Evolutionary conservation across 2,329 filamentous ascomycete genomes (phyloP).

Genomic region (Clarireedia homoeocarpa): DNA sequence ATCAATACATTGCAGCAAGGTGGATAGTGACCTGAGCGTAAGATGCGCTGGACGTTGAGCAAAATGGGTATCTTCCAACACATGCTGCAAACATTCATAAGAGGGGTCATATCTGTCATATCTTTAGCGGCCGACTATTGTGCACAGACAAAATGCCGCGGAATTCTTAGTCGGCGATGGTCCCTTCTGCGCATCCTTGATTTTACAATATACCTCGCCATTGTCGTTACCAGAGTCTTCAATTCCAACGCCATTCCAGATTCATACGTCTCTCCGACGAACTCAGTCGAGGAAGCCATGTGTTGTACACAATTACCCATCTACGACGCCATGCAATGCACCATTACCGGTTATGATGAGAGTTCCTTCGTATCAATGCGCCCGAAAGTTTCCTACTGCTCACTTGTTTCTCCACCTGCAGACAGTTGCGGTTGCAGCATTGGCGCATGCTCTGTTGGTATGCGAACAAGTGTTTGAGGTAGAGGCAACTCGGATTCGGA

Average conservation of each 20-base stretch:
- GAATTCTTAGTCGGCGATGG: too few species aligned
- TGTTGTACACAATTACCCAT: not conserved
- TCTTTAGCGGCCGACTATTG: too few species aligned
- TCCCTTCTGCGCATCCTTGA: too few species aligned
- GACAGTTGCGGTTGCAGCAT: constrained; percentile 38
- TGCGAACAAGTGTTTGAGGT: constrained; percentile 76
- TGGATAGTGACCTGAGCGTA: too few species aligned
- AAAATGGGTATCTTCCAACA: too few species aligned
- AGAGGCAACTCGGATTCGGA: constrained; percentile 39
- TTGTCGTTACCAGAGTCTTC: not conserved
- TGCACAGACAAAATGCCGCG: too few species aligned
- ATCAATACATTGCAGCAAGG: too few species aligned
- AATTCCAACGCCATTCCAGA: not conserved
- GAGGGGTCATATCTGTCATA: too few species aligned
- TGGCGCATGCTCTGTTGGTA: constrained; percentile 71
- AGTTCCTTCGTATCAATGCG: constrained; percentile 2
- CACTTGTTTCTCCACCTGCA: constrained; percentile 11
- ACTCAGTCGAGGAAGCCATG: not conserved
- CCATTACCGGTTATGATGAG: constrained; percentile 7
- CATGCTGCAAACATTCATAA: too few species aligned
- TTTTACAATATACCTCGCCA: not conserved
- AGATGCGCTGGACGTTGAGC: too few species aligned
- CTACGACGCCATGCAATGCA: constrained; percentile 15
- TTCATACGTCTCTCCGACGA: not conserved
- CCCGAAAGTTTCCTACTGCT: constrained; percentile 9